phyloP scores from a whole-genome alignment of 2,329 filamentous ascomycete species.

The Botrytis galanthina region DNA sequence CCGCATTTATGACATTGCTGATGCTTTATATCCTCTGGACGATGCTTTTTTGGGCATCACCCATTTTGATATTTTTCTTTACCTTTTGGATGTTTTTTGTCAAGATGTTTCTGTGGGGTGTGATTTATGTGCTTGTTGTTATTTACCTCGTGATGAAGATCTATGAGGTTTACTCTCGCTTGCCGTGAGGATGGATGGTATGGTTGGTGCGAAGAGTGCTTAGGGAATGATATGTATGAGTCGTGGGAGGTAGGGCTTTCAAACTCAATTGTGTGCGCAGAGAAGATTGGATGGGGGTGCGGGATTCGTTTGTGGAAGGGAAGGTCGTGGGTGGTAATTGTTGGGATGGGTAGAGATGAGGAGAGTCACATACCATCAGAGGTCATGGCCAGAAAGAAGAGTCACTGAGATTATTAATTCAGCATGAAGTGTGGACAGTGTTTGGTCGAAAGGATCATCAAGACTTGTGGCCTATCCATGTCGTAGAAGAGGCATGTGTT shows the following conservation, averaged over 20 bases:
- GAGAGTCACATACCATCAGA: rapidly evolving
- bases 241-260: too few species aligned
- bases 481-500: not conserved
- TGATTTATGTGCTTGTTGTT: not conserved
- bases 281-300: too few species aligned
- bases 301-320: not conserved
- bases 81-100: not conserved
- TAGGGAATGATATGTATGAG: too few species aligned
- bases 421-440: too few species aligned
- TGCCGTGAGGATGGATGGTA: too few species aligned
- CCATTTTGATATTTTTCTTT: too few species aligned
- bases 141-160: not conserved
- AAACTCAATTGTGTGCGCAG: too few species aligned
- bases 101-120: not conserved
- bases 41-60: not conserved
- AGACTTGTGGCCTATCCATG: too few species aligned
- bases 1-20: not conserved
- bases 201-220: too few species aligned
- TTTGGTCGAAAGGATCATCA: too few species aligned
- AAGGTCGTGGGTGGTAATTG: not conserved
- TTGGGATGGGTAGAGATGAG: not conserved
- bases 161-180: not conserved
- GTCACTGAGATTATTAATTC: too few species aligned
- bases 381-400: too few species aligned
- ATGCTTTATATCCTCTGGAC: not conserved